Evolutionary conservation across 1,284 basidiomycete genomes (phyloP).

Genomic region (Singerocomus inundabilis): DNA sequence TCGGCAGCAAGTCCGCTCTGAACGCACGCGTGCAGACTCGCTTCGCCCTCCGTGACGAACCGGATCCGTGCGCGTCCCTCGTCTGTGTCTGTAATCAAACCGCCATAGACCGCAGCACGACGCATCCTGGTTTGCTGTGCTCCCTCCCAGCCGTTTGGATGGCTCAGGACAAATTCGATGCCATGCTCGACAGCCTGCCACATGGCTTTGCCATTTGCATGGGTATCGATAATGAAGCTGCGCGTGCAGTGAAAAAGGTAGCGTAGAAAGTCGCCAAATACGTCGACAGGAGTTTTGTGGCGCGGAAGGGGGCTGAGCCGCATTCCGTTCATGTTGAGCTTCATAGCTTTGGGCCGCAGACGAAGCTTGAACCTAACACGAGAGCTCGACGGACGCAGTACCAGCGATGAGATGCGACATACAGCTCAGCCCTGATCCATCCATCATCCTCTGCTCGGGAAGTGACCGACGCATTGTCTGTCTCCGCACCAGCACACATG

Average conservation of each 20-base stretch:
- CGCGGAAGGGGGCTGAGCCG: conserved; percentile 61
- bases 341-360: conserved; percentile 69
- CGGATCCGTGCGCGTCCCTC: conserved; percentile 66
- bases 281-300: conserved; percentile 64
- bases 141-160: conserved; percentile 82
- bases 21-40: conserved; percentile 75
- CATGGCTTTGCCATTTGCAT: conserved; percentile 61
- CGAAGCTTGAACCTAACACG: conserved; percentile 69
- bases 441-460: conserved; percentile 69
- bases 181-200: conserved; percentile 62
- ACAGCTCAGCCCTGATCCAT: conserved; percentile 75
- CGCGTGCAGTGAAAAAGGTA: conserved; percentile 72
- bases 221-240: conserved; percentile 71
- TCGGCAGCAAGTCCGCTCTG: conserved; percentile 71
- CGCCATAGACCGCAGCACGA: conserved; percentile 62
- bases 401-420: conserved; percentile 26
- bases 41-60: conserved; percentile 80
- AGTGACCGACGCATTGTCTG: conserved; percentile 55
- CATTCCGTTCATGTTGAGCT: conserved; percentile 79
- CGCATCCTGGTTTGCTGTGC: conserved; percentile 77
- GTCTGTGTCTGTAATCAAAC: conserved; percentile 67
- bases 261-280: conserved; percentile 73
- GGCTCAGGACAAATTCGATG: conserved; percentile 70
- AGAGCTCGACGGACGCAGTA: neutral
- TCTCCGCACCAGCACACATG: conserved; percentile 72